Evolutionary conservation across 768 basidiomycete species (phyloP).

Genomic region (Suillus tomentosus): DNA sequence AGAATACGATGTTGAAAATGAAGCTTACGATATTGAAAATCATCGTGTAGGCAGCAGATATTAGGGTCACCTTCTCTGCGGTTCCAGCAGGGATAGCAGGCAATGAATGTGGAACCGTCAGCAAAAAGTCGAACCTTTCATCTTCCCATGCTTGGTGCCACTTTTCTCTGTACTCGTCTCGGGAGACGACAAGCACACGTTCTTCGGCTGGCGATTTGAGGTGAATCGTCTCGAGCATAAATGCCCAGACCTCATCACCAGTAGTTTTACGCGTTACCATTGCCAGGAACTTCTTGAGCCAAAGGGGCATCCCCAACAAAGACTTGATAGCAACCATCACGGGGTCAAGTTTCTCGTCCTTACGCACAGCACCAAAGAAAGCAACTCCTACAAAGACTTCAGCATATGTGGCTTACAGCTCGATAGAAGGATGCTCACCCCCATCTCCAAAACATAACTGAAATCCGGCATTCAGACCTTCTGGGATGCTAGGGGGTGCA

Average conservation of each 20-base stretch:
- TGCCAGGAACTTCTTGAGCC: constrained; percentile 47
- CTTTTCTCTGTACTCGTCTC: constrained; percentile 24
- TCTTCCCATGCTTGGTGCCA: constrained; percentile 43
- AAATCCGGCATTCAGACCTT: constrained; percentile 53
- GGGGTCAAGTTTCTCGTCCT: constrained; percentile 37
- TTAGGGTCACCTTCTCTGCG: constrained; percentile 35
- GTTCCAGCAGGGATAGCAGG: constrained; percentile 42
- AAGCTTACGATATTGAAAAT: constrained; percentile 47
- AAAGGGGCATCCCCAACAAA: constrained; percentile 29
- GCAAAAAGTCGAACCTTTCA: constrained; percentile 43
- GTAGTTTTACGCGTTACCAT: constrained; percentile 35
- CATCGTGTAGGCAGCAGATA: constrained; percentile 36
- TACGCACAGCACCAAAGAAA: constrained; percentile 37
- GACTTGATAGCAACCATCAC: constrained; percentile 27
- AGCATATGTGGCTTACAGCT: neutral
- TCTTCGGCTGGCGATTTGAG: constrained; percentile 30
- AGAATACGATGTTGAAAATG: neutral
- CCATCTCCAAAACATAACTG: constrained; percentile 60
- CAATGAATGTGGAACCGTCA: constrained; percentile 40
- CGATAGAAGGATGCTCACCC: constrained; percentile 34
- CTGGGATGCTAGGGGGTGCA: constrained; percentile 48
- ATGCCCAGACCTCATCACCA: constrained; percentile 31
- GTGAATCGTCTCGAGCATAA: constrained; percentile 37
- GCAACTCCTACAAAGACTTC: constrained; percentile 42
- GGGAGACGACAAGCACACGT: constrained; percentile 30